Evolutionary conservation across 768 basidiomycete genomes (phyloP).

Genomic region (Russula dissimulans): DNA sequence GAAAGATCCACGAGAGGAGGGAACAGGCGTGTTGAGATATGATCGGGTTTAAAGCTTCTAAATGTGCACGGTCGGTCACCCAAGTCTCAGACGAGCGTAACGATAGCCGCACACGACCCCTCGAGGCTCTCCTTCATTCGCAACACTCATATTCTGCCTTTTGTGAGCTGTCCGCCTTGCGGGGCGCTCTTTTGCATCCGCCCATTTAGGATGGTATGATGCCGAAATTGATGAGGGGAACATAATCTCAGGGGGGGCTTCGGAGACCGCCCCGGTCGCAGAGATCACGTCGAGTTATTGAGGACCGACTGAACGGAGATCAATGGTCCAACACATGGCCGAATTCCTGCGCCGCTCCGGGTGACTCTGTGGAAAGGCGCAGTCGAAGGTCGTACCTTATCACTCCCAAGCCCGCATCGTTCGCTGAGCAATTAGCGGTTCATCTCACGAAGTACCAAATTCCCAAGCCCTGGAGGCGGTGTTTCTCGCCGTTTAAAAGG

Average conservation of each 20-base stretch:
- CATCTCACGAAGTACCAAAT: slow-evolving; percentile 19
- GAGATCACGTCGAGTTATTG: slow-evolving; percentile 10
- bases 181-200: slow-evolving; percentile 2
- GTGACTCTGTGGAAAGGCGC: slow-evolving; percentile 13
- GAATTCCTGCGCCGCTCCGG: slow-evolving; percentile 14
- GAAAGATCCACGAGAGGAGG: slow-evolving; percentile 4
- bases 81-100: slow-evolving; percentile 1
- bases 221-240: slow-evolving; percentile 14
- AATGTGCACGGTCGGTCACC: slow-evolving; percentile 5
- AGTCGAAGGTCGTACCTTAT: slow-evolving; percentile 18
- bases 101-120: not conserved
- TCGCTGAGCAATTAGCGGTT: slow-evolving; percentile 15
- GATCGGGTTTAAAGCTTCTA: slow-evolving; percentile 12
- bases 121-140: not conserved
- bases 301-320: slow-evolving; percentile 17
- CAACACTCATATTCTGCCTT: not conserved
- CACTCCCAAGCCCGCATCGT: slow-evolving; percentile 15
- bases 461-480: slow-evolving; percentile 14
- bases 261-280: slow-evolving; percentile 13
- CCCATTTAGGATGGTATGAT: slow-evolving; percentile 6
- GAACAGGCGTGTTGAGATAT: not conserved
- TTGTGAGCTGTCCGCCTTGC: not conserved
- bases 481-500: slow-evolving; percentile 14
- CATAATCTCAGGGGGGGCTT: slow-evolving; percentile 6
- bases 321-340: slow-evolving; percentile 17